These are phyloP conservation scores for Wickerhamomyces tratensis DNA, from an alignment of 805 yeast species.

Conservation along the genomic window DNA sequence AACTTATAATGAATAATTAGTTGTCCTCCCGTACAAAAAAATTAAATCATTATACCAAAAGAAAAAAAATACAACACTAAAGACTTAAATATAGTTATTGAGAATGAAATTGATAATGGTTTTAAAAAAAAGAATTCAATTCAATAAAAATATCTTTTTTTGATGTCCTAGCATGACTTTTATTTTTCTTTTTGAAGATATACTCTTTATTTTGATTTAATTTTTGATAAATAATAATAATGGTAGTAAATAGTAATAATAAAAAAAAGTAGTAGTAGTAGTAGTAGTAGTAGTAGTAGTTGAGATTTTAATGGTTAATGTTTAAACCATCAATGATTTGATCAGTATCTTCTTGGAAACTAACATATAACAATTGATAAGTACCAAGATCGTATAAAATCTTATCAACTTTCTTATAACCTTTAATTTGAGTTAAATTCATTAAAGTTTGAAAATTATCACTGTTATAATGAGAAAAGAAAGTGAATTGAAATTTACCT, in stretches of 20 bases:
- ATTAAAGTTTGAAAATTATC: conserved; percentile 26
- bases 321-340: conserved; percentile 9
- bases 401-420: conserved; percentile 56
- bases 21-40: conserved; percentile 15
- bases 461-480: conserved; percentile 26
- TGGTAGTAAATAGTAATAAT: no score
- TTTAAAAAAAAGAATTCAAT: no score
- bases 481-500: conserved; percentile 56
- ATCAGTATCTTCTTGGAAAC: conserved; percentile 36
- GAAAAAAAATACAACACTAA: conserved; percentile 7
- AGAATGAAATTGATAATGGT: no score
- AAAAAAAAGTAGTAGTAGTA: no score
- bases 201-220: not conserved
- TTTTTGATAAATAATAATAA: no score
- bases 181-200: not conserved
- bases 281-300: no score
- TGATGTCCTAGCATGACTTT: not conserved
- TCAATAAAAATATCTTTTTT: no score
- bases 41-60: conserved; percentile 15
- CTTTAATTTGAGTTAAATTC: conserved; percentile 24
- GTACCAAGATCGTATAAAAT: conserved; percentile 67
- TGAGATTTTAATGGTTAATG: no score
- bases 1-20: conserved; percentile 15
- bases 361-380: conserved; percentile 63
- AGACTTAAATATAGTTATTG: no score